Evolutionary conservation across 306 rosid species (phyloP), one percentile per base, ranked within the genome.

Genomic region (Corylus avellana): DNA sequence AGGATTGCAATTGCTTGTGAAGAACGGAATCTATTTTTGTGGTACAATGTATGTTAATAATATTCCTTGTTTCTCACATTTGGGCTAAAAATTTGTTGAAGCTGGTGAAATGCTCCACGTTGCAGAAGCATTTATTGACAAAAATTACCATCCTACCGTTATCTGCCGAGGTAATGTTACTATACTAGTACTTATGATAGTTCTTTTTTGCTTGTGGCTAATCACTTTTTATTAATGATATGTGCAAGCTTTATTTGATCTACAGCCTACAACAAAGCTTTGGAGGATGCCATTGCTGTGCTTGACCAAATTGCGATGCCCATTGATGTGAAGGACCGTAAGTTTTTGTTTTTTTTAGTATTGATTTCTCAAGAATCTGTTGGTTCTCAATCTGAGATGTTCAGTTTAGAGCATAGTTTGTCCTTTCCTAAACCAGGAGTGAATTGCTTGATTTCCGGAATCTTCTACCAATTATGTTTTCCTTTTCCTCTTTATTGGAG

Each of bases 41-140:
- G 57, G 0, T 47, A 47, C 13, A 10, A 62, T 73, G 17, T 12
- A 27, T 3, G 18, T 9, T 5, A n/a, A 8, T 46, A 11, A 58
- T 35, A 12, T 67, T 57, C 66, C 12, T 22, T 12, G 16, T 75
- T 16, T 62, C n/a, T 73, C 44, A 66, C 64, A 42, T 85, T 27
- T 77, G 70, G 61, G 49, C 44, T 64, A 44, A 81, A 69, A 74
- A 53, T 72, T 62, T 53, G 18, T 78, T 81, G 85, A 79, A 96
- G 99, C 99, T 82, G 99, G 99, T 78, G 99, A 96, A 88, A 96
- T 96, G 99, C 97, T 96, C 72, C 99, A 91, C 75, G 99, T 96
- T 61, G 99, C 99, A 0, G 97, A 96, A 81, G 88, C 97, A 76
- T 96, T 93, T 84, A 93, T 96, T 83, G 98, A 91, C 46, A 92